These are phyloP conservation scores for Acanthamoeba triangularis DNA, from an alignment of 208 protist genomes.

Conservation along the genomic window DNA sequence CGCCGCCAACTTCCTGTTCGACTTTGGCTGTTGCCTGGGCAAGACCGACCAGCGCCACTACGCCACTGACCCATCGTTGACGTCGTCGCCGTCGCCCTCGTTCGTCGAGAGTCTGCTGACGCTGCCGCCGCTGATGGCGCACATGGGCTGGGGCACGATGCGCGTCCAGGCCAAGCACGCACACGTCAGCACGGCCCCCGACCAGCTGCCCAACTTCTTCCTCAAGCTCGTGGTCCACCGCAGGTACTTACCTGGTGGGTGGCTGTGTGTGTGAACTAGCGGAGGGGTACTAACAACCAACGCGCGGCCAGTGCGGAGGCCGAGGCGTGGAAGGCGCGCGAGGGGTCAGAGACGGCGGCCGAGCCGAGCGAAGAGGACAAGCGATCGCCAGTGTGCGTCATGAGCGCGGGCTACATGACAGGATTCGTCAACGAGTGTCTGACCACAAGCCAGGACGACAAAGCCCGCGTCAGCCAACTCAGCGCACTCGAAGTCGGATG, in stretches of 20 bases:
- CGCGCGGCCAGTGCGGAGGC: background rate
- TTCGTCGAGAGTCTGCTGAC: background rate
- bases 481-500: background rate
- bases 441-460: background rate
- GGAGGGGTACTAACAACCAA: too few relatives aligned
- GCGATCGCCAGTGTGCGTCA: conserved; percentile 36
- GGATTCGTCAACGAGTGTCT: conserved; percentile 19
- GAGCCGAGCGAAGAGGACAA: background rate
- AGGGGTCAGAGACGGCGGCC: background rate
- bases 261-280: too few relatives aligned
- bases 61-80: background rate
- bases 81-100: background rate
- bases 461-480: background rate
- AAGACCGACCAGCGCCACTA: conserved; percentile 44
- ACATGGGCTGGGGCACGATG: conserved; percentile 62
- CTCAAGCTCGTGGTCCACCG: conserved; percentile 38
- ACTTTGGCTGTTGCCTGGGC: conserved; percentile 7
- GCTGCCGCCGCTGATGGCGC: background rate
- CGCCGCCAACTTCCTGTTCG: conserved; percentile 49
- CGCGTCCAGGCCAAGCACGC: background rate
- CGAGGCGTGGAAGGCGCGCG: conserved; percentile 3
- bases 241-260: background rate
- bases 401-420: conserved; percentile 48
- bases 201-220: background rate
- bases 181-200: background rate